These are phyloP conservation scores for Angomonas desouzai DNA, from an alignment of 208 protist species.

Conservation along the genomic window DNA sequence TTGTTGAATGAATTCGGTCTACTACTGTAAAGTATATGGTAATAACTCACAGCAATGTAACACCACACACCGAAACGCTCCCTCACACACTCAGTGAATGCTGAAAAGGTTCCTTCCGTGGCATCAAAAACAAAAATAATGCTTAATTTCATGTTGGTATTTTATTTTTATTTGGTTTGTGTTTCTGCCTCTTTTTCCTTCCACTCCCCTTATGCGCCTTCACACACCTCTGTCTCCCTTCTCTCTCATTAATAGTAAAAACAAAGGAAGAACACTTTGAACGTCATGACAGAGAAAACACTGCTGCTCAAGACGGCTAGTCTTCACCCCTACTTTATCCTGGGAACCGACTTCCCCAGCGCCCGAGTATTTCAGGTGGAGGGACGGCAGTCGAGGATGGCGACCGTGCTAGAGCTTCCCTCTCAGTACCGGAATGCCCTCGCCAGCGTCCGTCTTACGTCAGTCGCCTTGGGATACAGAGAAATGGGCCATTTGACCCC, in stretches of 20 bases:
- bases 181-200: no score
- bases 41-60: no score
- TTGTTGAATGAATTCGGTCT: conserved; percentile 82
- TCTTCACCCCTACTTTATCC: conserved; percentile 52
- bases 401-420: conserved; percentile 49
- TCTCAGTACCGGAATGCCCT: conserved; percentile 31
- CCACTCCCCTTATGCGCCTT: no score
- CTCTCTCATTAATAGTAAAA: no score
- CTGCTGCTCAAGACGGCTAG: conserved; percentile 58
- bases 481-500: background rate
- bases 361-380: conserved; percentile 69
- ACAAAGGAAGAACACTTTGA: conserved; percentile 1
- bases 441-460: conserved; percentile 51
- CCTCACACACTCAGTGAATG: no score
- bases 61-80: background rate
- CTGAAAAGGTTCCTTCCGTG: no score
- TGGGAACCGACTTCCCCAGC: conserved; percentile 73
- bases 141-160: background rate
- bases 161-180: background rate
- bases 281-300: conserved; percentile 68
- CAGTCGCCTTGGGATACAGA: conserved; percentile 37
- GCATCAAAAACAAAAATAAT: no score
- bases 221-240: no score
- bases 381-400: conserved; percentile 23
- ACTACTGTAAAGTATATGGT: conserved; percentile 42